Conservation (phyloP, 768 basidiomycete species). For the Pholiota conissans region DNA sequence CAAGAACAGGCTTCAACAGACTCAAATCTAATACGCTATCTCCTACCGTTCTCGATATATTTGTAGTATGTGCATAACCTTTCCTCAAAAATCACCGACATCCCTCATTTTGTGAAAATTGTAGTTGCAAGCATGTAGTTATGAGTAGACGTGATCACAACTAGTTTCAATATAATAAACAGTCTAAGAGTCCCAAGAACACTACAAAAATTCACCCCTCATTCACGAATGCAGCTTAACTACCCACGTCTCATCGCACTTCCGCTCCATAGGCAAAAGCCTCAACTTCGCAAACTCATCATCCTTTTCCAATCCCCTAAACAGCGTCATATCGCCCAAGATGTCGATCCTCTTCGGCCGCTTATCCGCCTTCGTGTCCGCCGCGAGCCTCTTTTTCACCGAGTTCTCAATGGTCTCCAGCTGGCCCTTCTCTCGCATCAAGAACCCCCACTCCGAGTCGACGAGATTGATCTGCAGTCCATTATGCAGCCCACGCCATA, state of each 20-base stretch:
- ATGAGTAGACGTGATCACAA: too few relatives aligned
- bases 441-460: constrained; percentile 70
- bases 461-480: constrained; percentile 52
- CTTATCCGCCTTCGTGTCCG: constrained; percentile 32
- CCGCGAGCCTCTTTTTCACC: constrained; percentile 46
- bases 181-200: too few relatives aligned
- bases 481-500: constrained; percentile 55
- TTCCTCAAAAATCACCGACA: too few relatives aligned
- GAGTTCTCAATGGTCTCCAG: constrained; percentile 48
- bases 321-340: constrained; percentile 57
- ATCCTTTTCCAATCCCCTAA: constrained; percentile 63
- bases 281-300: constrained; percentile 54
- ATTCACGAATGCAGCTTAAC: constrained; percentile 33
- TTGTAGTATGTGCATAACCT: too few relatives aligned
- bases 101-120: too few relatives aligned
- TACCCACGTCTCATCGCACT: constrained; percentile 57
- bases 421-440: constrained; percentile 41
- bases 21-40: too few relatives aligned
- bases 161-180: too few relatives aligned
- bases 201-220: too few relatives aligned
- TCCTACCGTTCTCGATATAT: too few relatives aligned
- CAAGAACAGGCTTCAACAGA: too few relatives aligned
- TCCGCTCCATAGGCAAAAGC: constrained; percentile 43
- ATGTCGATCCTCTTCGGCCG: constrained; percentile 60
- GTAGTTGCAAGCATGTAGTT: too few relatives aligned